Conservation (phyloP, 495 filamentous ascomycete species). For the Hypoxylon crocopeplum region DNA sequence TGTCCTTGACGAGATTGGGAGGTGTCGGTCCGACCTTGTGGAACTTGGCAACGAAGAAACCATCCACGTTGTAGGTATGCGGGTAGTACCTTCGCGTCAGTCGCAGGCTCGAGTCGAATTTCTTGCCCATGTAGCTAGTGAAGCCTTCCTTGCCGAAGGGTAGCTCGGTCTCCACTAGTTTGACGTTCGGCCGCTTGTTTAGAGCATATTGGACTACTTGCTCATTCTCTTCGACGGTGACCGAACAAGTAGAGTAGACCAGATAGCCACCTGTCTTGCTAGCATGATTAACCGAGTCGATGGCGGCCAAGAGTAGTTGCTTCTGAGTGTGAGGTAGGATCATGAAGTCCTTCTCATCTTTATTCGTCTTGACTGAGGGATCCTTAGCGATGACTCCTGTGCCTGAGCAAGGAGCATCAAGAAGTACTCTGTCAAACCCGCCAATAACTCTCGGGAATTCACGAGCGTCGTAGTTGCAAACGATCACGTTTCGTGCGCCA, state of each 20-base stretch:
- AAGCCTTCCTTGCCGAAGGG: conserved; percentile 94
- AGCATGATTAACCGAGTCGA: conserved; percentile 88
- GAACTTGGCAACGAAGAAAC: conserved; percentile 97
- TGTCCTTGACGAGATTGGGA: conserved; percentile 57
- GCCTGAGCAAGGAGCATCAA: conserved; percentile 52
- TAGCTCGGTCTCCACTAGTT: conserved; percentile 89
- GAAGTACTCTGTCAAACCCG: conserved; percentile 73
- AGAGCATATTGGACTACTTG: conserved; percentile 92
- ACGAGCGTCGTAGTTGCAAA: conserved; percentile 91
- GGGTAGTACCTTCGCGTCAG: conserved; percentile 91
- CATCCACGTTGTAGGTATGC: conserved; percentile 94
- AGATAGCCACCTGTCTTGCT: conserved; percentile 91
- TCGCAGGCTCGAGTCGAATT: conserved; percentile 84
- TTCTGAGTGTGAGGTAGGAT: conserved; percentile 91
- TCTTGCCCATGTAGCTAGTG: conserved; percentile 84
- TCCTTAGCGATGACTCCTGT: conserved; percentile 93
- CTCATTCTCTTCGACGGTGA: conserved; percentile 94
- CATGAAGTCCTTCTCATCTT: conserved; percentile 92
- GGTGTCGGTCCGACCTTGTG: conserved; percentile 87
- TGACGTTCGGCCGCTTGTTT: conserved; percentile 88
- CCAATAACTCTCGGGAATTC: conserved; percentile 94
- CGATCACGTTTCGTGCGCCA: conserved; percentile 89
- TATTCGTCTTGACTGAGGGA: conserved; percentile 94
- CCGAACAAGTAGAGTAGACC: conserved; percentile 86
- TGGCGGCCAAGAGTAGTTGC: conserved; percentile 88